Percentiles rank a stretch among this genome's conserved stretches.
Conservation (phyloP, 805 yeast species). For the Lachancea sp. region DNA sequence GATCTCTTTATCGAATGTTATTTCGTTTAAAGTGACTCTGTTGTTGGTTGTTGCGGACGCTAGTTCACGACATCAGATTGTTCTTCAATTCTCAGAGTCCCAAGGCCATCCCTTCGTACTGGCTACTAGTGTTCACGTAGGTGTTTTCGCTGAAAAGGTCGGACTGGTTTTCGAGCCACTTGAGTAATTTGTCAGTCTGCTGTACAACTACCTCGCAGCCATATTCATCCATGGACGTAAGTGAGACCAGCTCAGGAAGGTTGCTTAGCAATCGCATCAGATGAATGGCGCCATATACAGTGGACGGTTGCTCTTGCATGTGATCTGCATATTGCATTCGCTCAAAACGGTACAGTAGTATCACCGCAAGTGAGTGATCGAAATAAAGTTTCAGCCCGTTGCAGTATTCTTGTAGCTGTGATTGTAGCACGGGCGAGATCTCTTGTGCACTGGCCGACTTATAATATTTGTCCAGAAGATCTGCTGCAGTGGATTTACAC, state of each 20-base stretch:
- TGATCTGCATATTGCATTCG: conserved; percentile 25
- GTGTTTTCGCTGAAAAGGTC: conserved; percentile 8
- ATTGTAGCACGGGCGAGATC: conserved; percentile 35
- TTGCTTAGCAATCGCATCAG: conserved; percentile 68
- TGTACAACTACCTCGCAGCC: conserved; percentile 35
- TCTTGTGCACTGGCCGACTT: conserved; percentile 25
- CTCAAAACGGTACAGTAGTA: conserved; percentile 28
- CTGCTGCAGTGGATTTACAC: conserved; percentile 44
- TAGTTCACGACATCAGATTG: too few species aligned
- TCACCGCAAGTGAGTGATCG: conserved; percentile 48
- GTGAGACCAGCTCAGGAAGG: conserved; percentile 76
- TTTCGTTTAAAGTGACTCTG: too few species aligned
- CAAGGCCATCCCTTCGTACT: conserved; percentile 32
- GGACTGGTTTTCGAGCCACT: conserved; percentile 23
- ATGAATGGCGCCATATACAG: conserved; percentile 76
- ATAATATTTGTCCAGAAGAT: conserved; percentile 49
- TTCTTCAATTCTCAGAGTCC: conserved; percentile 18
- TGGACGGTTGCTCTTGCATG: conserved; percentile 15
- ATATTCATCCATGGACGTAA: conserved; percentile 74
- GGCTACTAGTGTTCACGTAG: conserved; percentile 31
- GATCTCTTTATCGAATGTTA: too few species aligned
- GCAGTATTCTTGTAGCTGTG: conserved; percentile 59
- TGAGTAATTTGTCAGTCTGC: conserved; percentile 23
- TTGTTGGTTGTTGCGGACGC: too few species aligned
- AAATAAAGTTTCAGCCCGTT: conserved; percentile 68